phyloP scores from a whole-genome alignment of 345 rosid species.

The Stellera chamaejasme region DNA sequence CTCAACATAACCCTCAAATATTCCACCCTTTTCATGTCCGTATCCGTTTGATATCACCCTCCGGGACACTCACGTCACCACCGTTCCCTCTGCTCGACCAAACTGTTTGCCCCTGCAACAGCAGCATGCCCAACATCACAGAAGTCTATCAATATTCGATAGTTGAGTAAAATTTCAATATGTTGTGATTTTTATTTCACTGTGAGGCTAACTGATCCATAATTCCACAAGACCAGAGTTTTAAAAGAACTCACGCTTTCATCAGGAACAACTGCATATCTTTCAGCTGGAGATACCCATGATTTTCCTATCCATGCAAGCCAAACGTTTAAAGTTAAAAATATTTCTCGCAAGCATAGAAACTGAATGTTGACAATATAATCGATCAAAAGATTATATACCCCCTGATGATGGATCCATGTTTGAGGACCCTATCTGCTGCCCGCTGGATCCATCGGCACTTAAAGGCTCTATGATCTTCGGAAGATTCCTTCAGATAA shows the following conservation, averaged over 20 bases:
- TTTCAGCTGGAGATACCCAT: slow-evolving; percentile 81
- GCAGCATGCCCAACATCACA: slow-evolving; percentile 1
- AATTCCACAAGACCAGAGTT: neutral
- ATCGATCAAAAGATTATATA: neutral
- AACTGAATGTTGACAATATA: neutral
- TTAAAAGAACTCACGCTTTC: slow-evolving; percentile 50
- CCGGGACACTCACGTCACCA: slow-evolving; percentile 68
- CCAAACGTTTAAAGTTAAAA: neutral
- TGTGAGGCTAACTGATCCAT: too few relatives aligned
- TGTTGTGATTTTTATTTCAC: neutral
- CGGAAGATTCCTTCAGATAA: slow-evolving; percentile 55
- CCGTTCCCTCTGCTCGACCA: slow-evolving; percentile 33
- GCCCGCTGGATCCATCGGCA: slow-evolving; percentile 75
- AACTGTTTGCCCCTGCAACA: slow-evolving; percentile 34
- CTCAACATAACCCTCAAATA: too few relatives aligned
- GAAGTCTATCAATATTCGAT: too few relatives aligned
- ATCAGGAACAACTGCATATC: slow-evolving; percentile 92
- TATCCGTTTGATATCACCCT: slow-evolving; percentile 56
- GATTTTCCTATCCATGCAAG: slow-evolving; percentile 48
- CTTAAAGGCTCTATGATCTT: slow-evolving; percentile 67
- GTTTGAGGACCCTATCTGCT: slow-evolving; percentile 58
- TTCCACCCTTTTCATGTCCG: slow-evolving; percentile 25
- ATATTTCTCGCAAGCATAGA: neutral
- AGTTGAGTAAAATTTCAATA: too few relatives aligned
- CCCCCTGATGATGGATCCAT: slow-evolving; percentile 69